A percentile compares a stretch with the other conserved stretches of the same genome.
Conservation (phyloP, 2,329 filamentous ascomycete species). For the Aspergillus sp. region DNA sequence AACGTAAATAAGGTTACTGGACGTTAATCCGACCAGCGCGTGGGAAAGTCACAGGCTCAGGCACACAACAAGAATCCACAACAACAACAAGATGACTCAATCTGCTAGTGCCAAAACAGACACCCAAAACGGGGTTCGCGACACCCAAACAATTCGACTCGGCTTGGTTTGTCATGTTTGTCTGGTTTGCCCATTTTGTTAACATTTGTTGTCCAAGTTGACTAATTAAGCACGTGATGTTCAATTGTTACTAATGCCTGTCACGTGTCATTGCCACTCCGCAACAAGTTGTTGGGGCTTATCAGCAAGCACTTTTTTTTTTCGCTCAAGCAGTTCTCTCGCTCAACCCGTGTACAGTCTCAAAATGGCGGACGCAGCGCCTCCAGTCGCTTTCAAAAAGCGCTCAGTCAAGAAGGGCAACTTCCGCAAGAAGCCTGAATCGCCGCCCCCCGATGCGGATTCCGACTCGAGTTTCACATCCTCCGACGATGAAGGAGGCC, state of each 20-base stretch:
- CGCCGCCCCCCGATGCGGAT: conserved; percentile 67
- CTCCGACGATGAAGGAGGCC: conserved; percentile 74
- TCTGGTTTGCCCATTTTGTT: no score
- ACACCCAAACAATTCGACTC: background rate
- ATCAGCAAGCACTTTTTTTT: background rate
- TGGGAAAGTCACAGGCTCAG: background rate
- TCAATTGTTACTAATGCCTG: background rate
- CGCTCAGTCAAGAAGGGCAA: conserved; percentile 75
- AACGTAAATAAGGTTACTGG: conserved; percentile 8
- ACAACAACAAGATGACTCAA: background rate
- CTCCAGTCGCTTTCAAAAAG: conserved; percentile 70
- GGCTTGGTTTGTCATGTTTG: conserved; percentile 6
- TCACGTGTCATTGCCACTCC: conserved; percentile 3
- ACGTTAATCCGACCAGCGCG: background rate
- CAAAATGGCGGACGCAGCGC: conserved; percentile 2
- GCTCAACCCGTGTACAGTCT: background rate
- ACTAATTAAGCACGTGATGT: background rate
- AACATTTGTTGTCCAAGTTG: no score
- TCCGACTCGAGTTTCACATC: conserved; percentile 66
- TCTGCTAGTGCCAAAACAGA: background rate
- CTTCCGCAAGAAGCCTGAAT: conserved; percentile 76
- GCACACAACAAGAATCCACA: background rate
- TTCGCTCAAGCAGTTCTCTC: background rate
- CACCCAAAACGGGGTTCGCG: background rate
- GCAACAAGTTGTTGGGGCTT: background rate